These are phyloP conservation scores for Lyophyllum shimeji DNA, from an alignment of 768 basidiomycete species.

Conservation along the genomic window DNA sequence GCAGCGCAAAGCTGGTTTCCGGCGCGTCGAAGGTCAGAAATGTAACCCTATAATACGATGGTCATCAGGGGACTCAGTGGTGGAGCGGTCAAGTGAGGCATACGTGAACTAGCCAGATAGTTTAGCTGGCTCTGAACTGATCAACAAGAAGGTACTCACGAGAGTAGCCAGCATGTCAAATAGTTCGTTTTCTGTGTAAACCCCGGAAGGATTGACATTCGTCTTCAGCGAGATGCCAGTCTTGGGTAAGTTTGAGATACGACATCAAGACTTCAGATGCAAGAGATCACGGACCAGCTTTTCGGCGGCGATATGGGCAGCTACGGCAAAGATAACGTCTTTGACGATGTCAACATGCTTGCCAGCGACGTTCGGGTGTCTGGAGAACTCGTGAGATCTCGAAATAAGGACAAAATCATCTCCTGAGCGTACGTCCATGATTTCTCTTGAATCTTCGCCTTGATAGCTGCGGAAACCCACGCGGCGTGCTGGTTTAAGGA, in stretches of 20 bases:
- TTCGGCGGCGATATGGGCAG: conserved; percentile 3
- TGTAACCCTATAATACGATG: conserved; percentile 10
- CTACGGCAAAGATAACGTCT: conserved; percentile 1
- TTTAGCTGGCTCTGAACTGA: not conserved
- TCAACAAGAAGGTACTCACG: conserved; percentile 19
- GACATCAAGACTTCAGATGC: not conserved
- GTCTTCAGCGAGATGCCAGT: conserved; percentile 48
- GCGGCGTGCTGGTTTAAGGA: conserved; percentile 25
- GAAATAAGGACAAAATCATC: not conserved
- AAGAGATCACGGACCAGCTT: conserved; percentile 1
- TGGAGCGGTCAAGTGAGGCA: not conserved
- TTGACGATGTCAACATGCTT: conserved; percentile 6
- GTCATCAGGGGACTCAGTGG: not conserved
- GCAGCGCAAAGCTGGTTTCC: conserved; percentile 32
- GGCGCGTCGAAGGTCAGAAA: conserved; percentile 28
- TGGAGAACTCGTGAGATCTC: not conserved
- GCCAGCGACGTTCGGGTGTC: conserved; percentile 1
- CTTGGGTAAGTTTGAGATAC: not conserved
- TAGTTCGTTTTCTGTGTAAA: conserved; percentile 46
- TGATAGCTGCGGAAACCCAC: conserved; percentile 29
- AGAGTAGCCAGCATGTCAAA: conserved; percentile 41
- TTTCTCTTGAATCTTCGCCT: conserved; percentile 29
- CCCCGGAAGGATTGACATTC: conserved; percentile 39
- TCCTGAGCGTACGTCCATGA: conserved; percentile 22
- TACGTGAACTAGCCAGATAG: conserved; percentile 9